Evolutionary conservation across 2,329 filamentous ascomycete genomes (phyloP).

Genomic region (Paracoccidioides brasiliensis): DNA sequence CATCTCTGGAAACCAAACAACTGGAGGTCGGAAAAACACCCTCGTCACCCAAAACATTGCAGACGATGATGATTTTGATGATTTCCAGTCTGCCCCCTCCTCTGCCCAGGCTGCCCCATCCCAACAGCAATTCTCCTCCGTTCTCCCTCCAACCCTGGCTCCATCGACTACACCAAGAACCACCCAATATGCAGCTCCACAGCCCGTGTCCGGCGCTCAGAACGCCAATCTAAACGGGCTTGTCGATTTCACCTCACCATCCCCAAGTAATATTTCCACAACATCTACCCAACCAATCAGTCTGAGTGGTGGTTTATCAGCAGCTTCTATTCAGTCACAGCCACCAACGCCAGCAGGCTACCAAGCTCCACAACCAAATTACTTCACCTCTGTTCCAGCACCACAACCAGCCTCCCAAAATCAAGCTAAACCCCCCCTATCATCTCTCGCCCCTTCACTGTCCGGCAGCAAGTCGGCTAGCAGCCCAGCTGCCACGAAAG

Average conservation of each 20-base stretch:
- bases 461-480: constrained; percentile 37
- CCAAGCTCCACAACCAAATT: constrained; percentile 76
- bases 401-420: constrained; percentile 24
- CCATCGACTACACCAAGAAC: constrained; percentile 32
- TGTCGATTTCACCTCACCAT: constrained; percentile 61
- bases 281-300: constrained; percentile 50
- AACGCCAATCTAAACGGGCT: constrained; percentile 69
- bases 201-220: constrained; percentile 73
- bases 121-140: constrained; percentile 26
- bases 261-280: constrained; percentile 40
- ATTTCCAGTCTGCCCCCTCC: constrained; percentile 78
- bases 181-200: constrained; percentile 65
- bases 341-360: constrained; percentile 49
- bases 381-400: constrained; percentile 67
- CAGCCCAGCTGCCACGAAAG: constrained; percentile 24
- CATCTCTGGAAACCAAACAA: constrained; percentile 33
- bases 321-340: constrained; percentile 29
- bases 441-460: constrained; percentile 27
- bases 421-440: constrained; percentile 26
- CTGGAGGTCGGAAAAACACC: constrained; percentile 36
- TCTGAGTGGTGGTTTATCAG: constrained; percentile 28
- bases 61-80: constrained; percentile 90
- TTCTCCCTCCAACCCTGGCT: constrained; percentile 34
- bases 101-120: constrained; percentile 24
- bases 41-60: constrained; percentile 38